Percentiles rank a stretch among this genome's conserved stretches.
phyloP scores from a whole-genome alignment of 257 asterid genomes.

The Nicotiana otophora region DNA sequence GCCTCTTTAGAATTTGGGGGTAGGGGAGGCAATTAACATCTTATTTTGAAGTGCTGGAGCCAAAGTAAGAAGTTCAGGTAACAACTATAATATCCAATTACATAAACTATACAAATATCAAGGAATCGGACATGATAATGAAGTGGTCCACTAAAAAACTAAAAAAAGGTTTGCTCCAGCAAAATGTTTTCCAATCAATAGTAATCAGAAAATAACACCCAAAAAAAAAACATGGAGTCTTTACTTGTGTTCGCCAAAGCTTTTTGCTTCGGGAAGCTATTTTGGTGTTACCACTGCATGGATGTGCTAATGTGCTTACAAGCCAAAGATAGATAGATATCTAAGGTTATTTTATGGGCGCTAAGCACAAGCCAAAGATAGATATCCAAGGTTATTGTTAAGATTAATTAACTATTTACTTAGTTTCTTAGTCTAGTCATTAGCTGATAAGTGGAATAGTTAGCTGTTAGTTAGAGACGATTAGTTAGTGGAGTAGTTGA shows the following conservation, averaged over 20 bases:
- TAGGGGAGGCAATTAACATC: conserved; percentile 6
- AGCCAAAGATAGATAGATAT: background rate
- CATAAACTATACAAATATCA: background rate
- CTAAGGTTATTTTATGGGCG: no score
- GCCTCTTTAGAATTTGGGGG: background rate
- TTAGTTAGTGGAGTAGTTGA: no score
- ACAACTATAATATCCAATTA: background rate
- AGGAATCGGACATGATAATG: background rate
- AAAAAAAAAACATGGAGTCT: background rate
- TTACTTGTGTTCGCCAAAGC: background rate
- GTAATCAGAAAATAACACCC: background rate
- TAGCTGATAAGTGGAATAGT: no score
- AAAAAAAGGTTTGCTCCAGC: background rate
- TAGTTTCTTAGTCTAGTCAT: no score
- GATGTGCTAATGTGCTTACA: background rate
- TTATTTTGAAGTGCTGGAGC: background rate
- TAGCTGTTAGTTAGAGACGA: no score
- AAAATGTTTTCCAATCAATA: background rate
- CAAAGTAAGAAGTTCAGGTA: background rate
- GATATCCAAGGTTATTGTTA: background rate
- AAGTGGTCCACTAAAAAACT: background rate
- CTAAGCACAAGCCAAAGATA: background rate
- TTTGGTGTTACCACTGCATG: background rate
- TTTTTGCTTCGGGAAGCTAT: background rate
- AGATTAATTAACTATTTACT: no score